Evolutionary conservation across 768 basidiomycete species (phyloP).

Genomic region (Amanita inopinata): DNA sequence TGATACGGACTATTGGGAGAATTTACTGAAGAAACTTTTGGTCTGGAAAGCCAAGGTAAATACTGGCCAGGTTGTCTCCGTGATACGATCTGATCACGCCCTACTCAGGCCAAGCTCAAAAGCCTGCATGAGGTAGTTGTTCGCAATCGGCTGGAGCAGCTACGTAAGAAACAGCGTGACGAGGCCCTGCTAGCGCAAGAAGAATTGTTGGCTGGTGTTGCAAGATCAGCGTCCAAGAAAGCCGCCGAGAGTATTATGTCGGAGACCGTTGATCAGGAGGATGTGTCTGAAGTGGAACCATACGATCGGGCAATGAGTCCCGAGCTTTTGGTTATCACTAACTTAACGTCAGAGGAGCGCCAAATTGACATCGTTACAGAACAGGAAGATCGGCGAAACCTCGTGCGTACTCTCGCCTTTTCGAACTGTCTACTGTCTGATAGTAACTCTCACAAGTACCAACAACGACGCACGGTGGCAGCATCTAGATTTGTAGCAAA

Average conservation of each 20-base stretch:
- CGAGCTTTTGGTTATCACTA: conserved; percentile 58
- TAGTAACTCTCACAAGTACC: conserved; percentile 37
- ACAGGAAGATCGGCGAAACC: conserved; percentile 46
- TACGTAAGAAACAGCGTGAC: conserved; percentile 91
- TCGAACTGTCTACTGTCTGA: background rate
- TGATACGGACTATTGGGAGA: conserved; percentile 98
- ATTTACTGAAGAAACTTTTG: conserved; percentile 78
- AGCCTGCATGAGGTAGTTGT: conserved; percentile 93
- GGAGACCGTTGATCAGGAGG: conserved; percentile 23
- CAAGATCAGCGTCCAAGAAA: conserved; percentile 40
- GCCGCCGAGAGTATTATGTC: conserved; percentile 26
- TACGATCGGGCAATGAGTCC: conserved; percentile 89
- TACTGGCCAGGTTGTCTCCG: background rate
- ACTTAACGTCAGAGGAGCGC: conserved; percentile 67
- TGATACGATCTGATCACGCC: background rate
- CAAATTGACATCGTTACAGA: conserved; percentile 71
- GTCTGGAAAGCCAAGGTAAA: conserved; percentile 95
- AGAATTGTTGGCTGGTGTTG: conserved; percentile 77
- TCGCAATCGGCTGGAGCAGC: conserved; percentile 89
- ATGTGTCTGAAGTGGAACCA: conserved; percentile 59
- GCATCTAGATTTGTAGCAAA: conserved; percentile 86
- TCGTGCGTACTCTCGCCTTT: conserved; percentile 40
- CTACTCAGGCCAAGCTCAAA: conserved; percentile 74
- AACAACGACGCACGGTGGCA: conserved; percentile 72
- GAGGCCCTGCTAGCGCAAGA: conserved; percentile 92